Conservation (phyloP, 495 filamentous ascomycete genomes). For the Penicilliopsis zonata region DNA sequence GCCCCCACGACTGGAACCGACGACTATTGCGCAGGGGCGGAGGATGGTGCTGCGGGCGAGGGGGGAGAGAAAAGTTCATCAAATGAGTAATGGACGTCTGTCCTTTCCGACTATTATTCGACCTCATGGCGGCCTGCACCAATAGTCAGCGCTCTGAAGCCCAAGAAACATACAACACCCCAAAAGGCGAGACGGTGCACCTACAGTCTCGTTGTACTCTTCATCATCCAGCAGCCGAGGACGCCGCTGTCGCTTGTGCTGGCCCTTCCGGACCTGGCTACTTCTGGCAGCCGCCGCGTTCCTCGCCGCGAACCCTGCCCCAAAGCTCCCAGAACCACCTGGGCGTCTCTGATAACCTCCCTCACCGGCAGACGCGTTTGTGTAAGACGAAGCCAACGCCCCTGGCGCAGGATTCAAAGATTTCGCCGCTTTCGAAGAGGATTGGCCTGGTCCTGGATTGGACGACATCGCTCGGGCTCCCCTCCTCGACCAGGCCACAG, state of each 20-base stretch:
- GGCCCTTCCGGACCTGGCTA: slow-evolving; percentile 60
- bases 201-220: slow-evolving; percentile 67
- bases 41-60: slow-evolving; percentile 56
- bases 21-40: slow-evolving; percentile 42
- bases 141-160: slow-evolving; percentile 1
- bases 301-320: slow-evolving; percentile 46
- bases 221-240: slow-evolving; percentile 59
- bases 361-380: slow-evolving; percentile 19
- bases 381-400: slow-evolving; percentile 27
- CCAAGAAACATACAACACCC: slow-evolving; percentile 2
- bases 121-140: slow-evolving; percentile 62
- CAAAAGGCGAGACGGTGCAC: slow-evolving; percentile 11
- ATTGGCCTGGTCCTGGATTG: slow-evolving; percentile 27
- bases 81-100: slow-evolving; percentile 96
- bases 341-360: slow-evolving; percentile 47
- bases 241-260: slow-evolving; percentile 52
- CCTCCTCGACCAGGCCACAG: no score
- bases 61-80: slow-evolving; percentile 80
- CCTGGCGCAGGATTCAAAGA: slow-evolving; percentile 23
- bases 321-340: slow-evolving; percentile 52
- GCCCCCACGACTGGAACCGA: slow-evolving; percentile 67
- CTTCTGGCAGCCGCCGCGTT: slow-evolving; percentile 46
- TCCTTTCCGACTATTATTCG: slow-evolving; percentile 73
- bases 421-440: slow-evolving; percentile 35
- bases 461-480: slow-evolving; percentile 33